Evolutionary conservation across 305 asterid species (phyloP), one percentile per base, ranked within the genome.

Genomic region (Coffea humblotiana): DNA sequence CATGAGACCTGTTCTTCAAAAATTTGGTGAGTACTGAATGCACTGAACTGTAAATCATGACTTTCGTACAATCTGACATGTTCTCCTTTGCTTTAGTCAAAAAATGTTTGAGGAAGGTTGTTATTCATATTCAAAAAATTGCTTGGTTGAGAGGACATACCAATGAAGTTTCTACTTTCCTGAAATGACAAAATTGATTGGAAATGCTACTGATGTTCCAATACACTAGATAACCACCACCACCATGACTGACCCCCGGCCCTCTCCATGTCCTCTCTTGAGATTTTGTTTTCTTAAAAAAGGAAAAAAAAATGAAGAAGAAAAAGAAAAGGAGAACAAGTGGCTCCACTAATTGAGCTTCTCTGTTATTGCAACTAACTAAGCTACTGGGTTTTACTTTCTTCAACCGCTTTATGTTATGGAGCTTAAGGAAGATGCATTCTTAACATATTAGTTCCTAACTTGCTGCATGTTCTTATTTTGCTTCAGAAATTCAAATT

Each of bases 1-100:
- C 86, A 82, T 90, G 90, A 92, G 85, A 54, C 90, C 92, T 61
- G 83, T 93, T 80, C 94, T 93, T 84, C 90, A 90, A 82, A 89
- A 78, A 84, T 82, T 93, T 88, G 99, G 99, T 95, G 87, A 91
- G 97, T 89, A 82, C 69, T 77, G 49, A 79, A 76, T 67, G 23
- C 19, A 54, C 40, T 14, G 7, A 56, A 40, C 13, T 69, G n/a
- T 40, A 69, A 8, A 40, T 54, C 19, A 69, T 69, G 45, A 23
- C 19, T 16, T 18, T 47, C 15, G 4, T 69, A 6, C 73, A 69
- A 35, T 32, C 61, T 9, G 48, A 27, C 35, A 47, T 58, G 71
- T 21, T 37, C 23, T 43, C 49, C 25, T 27, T 40, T 18, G 25
- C 13, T 60, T 19, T 43, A 48, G 25, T 77, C 29, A 64, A 75